Evolutionary conservation across 345 rosid genomes (phyloP).

Genomic region (Acer yangbiense): DNA sequence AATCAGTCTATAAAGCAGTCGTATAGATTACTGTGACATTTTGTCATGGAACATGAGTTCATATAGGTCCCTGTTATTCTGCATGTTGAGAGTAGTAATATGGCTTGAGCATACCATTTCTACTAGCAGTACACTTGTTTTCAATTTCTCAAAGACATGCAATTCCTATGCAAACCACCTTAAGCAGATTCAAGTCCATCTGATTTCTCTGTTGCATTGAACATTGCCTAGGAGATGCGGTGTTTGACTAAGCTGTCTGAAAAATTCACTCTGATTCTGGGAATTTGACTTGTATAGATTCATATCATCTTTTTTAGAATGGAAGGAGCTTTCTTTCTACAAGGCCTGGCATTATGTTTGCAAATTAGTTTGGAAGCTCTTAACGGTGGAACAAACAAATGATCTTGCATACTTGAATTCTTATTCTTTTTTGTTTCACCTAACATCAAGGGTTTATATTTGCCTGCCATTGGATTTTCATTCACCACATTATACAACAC

Average conservation of each 20-base stretch:
- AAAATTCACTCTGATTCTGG: not conserved
- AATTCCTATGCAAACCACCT: not conserved
- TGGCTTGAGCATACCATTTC: not conserved
- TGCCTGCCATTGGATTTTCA: not conserved
- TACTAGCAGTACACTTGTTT: not conserved
- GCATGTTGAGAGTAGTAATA: not conserved
- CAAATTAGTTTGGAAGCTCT: not conserved
- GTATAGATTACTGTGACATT: not conserved
- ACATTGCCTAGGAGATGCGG: not conserved
- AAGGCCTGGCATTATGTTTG: not conserved
- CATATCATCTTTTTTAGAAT: not conserved
- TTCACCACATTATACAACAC: not conserved
- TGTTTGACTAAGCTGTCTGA: not conserved
- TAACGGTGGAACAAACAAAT: not conserved
- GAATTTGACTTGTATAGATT: constrained; percentile 2
- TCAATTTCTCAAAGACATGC: not conserved
- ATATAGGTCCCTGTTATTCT: not conserved
- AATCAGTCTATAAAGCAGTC: not conserved
- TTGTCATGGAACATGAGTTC: not conserved
- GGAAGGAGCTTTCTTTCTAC: not conserved
- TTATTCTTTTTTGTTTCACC: not conserved
- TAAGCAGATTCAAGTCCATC: not conserved
- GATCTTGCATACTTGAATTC: not conserved
- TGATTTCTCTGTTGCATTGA: not conserved
- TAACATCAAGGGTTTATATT: not conserved